Percentiles rank a stretch among this genome's conserved stretches.
These are phyloP conservation scores for Pisolithus orientalis DNA, from an alignment of 768 basidiomycete genomes.

Conservation along the genomic window DNA sequence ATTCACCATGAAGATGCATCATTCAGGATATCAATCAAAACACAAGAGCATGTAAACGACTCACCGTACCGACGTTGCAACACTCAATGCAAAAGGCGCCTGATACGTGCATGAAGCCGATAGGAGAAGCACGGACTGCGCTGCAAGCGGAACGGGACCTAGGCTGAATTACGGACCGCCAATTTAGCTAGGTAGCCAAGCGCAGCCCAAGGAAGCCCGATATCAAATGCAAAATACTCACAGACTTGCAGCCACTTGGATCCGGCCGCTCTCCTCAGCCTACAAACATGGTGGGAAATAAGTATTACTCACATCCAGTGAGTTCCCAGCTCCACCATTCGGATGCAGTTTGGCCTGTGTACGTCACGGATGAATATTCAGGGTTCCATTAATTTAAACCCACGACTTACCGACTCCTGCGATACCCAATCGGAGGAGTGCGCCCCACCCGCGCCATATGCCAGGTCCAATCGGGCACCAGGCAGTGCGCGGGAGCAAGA, in stretches of 20 bases:
- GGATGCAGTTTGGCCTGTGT: constrained; percentile 61
- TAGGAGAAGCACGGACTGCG: constrained; percentile 80
- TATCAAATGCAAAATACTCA: constrained; percentile 14
- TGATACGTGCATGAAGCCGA: constrained; percentile 77
- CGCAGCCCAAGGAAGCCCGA: background rate
- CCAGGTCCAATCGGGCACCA: constrained; percentile 72
- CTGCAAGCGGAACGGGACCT: constrained; percentile 75
- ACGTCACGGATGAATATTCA: background rate
- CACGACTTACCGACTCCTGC: constrained; percentile 50
- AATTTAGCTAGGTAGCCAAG: background rate
- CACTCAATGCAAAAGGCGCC: constrained; percentile 74
- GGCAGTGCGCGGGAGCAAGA: constrained; percentile 60
- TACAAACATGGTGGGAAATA: background rate
- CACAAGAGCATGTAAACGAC: constrained; percentile 9
- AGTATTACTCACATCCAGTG: constrained; percentile 39
- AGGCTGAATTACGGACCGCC: constrained; percentile 38
- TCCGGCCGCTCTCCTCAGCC: background rate
- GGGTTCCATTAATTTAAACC: background rate
- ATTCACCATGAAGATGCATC: background rate
- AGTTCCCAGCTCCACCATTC: constrained; percentile 99
- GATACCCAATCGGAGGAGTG: constrained; percentile 69
- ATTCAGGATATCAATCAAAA: background rate
- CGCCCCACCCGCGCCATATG: constrained; percentile 60
- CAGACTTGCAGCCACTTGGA: constrained; percentile 49
- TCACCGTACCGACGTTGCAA: constrained; percentile 82